A percentile compares a stretch with the other conserved stretches of the same genome.
These are phyloP conservation scores for Rhodotorula paludigena DNA, from an alignment of 768 basidiomycete species.

Conservation along the genomic window DNA sequence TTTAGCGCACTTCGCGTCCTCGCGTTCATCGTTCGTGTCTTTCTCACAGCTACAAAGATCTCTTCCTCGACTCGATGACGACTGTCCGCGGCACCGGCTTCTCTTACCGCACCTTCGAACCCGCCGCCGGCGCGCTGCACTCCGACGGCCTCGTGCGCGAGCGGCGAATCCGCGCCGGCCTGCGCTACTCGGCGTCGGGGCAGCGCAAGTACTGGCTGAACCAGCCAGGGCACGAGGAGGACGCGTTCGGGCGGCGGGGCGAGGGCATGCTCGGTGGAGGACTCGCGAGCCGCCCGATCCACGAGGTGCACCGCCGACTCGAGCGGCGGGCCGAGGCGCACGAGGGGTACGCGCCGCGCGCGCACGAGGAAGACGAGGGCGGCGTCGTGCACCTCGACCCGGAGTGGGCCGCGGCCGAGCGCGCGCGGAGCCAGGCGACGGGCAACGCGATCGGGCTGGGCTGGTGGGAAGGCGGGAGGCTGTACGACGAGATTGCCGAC, in stretches of 20 bases:
- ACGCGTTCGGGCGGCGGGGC: constrained; percentile 47
- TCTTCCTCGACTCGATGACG: constrained; percentile 73
- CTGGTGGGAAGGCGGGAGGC: constrained; percentile 43
- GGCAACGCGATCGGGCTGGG: constrained; percentile 53
- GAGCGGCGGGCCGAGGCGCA: constrained; percentile 50
- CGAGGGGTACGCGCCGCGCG: constrained; percentile 70
- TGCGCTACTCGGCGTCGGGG: constrained; percentile 87
- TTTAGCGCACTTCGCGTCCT: too few species aligned
- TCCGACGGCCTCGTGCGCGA: constrained; percentile 73
- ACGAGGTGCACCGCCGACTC: constrained; percentile 44
- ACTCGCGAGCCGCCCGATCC: constrained; percentile 45
- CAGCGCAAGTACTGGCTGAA: constrained; percentile 94
- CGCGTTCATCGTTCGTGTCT: not conserved
- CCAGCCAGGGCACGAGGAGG: constrained; percentile 51
- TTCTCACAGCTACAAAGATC: constrained; percentile 56
- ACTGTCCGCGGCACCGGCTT: constrained; percentile 84
- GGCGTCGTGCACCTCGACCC: constrained; percentile 58
- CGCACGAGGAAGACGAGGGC: constrained; percentile 61
- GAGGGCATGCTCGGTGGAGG: constrained; percentile 13
- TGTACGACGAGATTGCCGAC: constrained; percentile 43
- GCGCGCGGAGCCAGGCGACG: constrained; percentile 17
- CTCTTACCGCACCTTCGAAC: constrained; percentile 94
- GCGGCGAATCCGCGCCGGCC: constrained; percentile 78
- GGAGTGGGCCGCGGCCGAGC: constrained; percentile 22
- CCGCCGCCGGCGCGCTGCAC: constrained; percentile 87